Evolutionary conservation across 768 basidiomycete genomes (phyloP).

Genomic region (Clathrus columnatus): DNA sequence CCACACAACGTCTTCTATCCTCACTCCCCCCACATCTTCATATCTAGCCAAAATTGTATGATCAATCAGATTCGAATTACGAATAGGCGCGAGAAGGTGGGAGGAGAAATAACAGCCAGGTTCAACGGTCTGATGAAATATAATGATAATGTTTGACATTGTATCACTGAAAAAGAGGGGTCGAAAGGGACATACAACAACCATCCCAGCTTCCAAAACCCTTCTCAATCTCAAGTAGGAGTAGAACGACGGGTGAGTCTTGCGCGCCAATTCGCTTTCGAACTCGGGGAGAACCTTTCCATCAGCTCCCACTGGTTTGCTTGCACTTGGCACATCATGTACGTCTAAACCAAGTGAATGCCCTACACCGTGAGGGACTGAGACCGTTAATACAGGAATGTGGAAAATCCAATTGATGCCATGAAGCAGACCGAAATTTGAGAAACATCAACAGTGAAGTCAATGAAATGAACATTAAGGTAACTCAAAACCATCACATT

Average conservation of each 20-base stretch:
- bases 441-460: too few relatives aligned
- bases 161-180: neutral
- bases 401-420: neutral
- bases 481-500: too few relatives aligned
- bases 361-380: conserved; percentile 83
- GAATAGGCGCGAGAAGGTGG: conserved; percentile 58
- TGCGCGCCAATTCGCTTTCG: conserved; percentile 21
- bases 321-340: conserved; percentile 83
- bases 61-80: conserved; percentile 58
- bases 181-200: conserved; percentile 53
- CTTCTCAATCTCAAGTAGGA: conserved; percentile 71
- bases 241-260: conserved; percentile 58
- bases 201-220: conserved; percentile 70
- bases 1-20: conserved; percentile 88
- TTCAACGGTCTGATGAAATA: conserved; percentile 68
- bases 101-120: conserved; percentile 86
- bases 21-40: conserved; percentile 78
- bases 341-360: conserved; percentile 93
- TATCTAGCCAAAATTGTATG: conserved; percentile 61
- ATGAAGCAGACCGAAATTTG: neutral
- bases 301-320: conserved; percentile 43
- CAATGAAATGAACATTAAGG: too few relatives aligned
- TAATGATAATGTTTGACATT: neutral
- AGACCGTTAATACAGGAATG: neutral
- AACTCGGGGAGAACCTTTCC: neutral